These are phyloP conservation scores for Cucurbita argyrosperma DNA, from an alignment of 306 rosid genomes.

Conservation along the genomic window DNA sequence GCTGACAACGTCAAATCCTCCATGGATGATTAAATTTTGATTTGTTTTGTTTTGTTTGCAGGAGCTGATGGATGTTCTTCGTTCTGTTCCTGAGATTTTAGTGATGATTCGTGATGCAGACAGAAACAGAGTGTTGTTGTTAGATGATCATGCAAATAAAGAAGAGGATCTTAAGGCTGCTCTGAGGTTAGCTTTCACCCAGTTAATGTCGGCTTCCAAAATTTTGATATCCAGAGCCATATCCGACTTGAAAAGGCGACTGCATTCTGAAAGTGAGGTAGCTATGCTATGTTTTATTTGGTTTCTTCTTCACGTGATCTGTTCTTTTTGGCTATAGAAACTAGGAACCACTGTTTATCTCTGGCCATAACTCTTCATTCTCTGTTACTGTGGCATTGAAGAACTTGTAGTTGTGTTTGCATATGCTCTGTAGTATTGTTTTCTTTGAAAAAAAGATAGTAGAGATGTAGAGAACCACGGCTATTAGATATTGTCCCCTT, in stretches of 20 bases:
- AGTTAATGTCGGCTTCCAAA: constrained; percentile 66
- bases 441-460: neutral
- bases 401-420: neutral
- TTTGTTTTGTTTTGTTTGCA: constrained; percentile 3
- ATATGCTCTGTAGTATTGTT: neutral
- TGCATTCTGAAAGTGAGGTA: constrained; percentile 58
- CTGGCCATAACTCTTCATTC: neutral
- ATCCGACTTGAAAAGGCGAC: constrained; percentile 42
- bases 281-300: neutral
- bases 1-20: neutral
- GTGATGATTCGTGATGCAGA: constrained; percentile 51
- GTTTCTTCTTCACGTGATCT: neutral
- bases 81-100: constrained; percentile 56
- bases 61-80: constrained; percentile 78
- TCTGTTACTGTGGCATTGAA: neutral
- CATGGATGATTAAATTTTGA: neutral
- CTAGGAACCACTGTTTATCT: neutral
- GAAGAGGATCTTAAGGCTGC: constrained; percentile 43
- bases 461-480: neutral
- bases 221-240: constrained; percentile 34
- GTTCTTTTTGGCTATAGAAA: neutral
- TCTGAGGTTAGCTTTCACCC: constrained; percentile 48
- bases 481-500: no score
- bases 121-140: constrained; percentile 28
- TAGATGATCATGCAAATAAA: constrained; percentile 25